phyloP scores from a whole-genome alignment of 164 flowering plant species.

The Pachysandra terminalis region DNA sequence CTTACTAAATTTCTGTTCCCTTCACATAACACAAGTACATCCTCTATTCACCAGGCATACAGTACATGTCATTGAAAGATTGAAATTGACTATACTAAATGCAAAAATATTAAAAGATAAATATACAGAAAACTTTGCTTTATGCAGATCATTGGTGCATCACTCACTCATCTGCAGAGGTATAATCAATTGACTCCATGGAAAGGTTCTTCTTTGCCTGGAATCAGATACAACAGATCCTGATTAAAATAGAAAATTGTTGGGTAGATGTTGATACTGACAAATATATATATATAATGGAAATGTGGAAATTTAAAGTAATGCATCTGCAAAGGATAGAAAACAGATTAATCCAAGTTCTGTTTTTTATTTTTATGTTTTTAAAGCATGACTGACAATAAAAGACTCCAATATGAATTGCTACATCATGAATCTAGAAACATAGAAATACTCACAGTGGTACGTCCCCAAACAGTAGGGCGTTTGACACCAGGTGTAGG shows the following conservation, averaged over 20 bases:
- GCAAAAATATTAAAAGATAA: background rate
- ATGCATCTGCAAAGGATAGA: background rate
- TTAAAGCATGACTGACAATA: no score
- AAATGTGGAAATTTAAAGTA: background rate
- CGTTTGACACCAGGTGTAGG: slow-evolving; percentile 24
- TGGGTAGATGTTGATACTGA: background rate
- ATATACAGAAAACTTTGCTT: slow-evolving; percentile 2
- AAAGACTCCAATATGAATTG: background rate
- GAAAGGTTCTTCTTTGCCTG: slow-evolving; percentile 85
- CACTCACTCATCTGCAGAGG: slow-evolving; percentile 77
- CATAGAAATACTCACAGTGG: slow-evolving; percentile 55
- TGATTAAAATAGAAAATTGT: background rate
- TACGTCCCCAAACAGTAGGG: slow-evolving; percentile 60
- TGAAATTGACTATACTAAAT: background rate
- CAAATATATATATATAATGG: background rate
- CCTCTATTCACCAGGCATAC: background rate
- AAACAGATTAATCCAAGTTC: background rate
- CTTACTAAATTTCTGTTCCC: background rate
- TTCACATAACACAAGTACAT: background rate
- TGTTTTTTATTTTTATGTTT: background rate
- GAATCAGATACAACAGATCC: background rate
- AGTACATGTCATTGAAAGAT: background rate
- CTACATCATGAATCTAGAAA: slow-evolving; percentile 1
- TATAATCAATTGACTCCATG: slow-evolving; percentile 69
- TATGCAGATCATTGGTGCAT: slow-evolving; percentile 1